phyloP scores from a whole-genome alignment of 2,329 filamentous ascomycete species.

The Paecilomyces formosus region DNA sequence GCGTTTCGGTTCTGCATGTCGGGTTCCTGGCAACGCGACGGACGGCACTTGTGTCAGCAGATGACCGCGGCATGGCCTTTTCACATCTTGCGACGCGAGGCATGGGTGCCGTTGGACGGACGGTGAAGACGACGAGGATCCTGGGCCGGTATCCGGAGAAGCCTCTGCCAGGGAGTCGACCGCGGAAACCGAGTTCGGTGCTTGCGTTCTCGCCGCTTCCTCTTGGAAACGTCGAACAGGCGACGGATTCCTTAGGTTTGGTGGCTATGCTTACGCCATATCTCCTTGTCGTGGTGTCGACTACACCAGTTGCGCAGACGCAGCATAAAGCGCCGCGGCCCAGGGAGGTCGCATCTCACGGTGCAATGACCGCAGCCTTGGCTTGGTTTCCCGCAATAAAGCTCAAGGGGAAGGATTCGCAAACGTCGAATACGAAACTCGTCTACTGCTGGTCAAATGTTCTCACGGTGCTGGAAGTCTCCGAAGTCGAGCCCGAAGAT shows the following conservation, averaged over 20 bases:
- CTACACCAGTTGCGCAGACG: slow-evolving; percentile 89
- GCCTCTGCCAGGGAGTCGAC: slow-evolving; percentile 53
- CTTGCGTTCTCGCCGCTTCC: slow-evolving; percentile 85
- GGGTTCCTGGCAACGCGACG: slow-evolving; percentile 90
- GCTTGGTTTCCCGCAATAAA: slow-evolving; percentile 97
- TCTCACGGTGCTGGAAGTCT: slow-evolving; percentile 84
- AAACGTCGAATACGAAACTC: slow-evolving; percentile 68
- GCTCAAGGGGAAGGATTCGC: slow-evolving; percentile 66
- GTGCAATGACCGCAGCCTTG: slow-evolving; percentile 84
- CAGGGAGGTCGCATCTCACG: slow-evolving; percentile 83
- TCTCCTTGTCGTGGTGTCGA: slow-evolving; percentile 91
- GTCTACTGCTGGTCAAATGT: slow-evolving; percentile 99
- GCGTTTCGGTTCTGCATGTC: slow-evolving; percentile 75
- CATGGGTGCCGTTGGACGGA: slow-evolving; percentile 74
- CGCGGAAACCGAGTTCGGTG: slow-evolving; percentile 86
- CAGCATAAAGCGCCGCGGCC: slow-evolving; percentile 89
- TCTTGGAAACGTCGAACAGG: slow-evolving; percentile 85
- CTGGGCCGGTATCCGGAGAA: slow-evolving; percentile 80
- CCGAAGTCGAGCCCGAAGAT: slow-evolving; percentile 54
- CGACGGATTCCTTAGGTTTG: slow-evolving; percentile 78
- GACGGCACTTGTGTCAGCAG: slow-evolving; percentile 89
- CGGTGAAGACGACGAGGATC: slow-evolving; percentile 83
- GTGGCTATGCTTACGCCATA: slow-evolving; percentile 96
- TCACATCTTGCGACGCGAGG: slow-evolving; percentile 91
- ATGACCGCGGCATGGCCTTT: slow-evolving; percentile 95